phyloP scores from a whole-genome alignment of 1,284 basidiomycete species.

The Marasmius oreades region DNA sequence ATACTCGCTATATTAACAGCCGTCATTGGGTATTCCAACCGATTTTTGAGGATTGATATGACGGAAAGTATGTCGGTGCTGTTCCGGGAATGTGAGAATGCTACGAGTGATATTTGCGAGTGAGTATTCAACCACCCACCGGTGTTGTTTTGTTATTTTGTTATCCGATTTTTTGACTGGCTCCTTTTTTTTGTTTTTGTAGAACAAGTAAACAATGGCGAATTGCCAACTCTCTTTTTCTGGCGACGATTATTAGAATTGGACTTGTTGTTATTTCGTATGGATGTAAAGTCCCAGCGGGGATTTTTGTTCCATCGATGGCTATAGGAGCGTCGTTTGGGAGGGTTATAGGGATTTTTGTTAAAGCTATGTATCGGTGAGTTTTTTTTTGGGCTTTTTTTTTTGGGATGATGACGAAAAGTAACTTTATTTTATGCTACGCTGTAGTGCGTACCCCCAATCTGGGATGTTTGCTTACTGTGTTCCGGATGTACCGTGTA shows the following conservation, averaged over 20 bases:
- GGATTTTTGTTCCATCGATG: conserved; percentile 98
- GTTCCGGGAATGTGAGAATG: conserved; percentile 95
- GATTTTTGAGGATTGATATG: conserved; percentile 97
- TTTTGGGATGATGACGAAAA: too few species aligned
- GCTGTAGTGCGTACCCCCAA: conserved; percentile 77
- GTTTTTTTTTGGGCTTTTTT: too few species aligned
- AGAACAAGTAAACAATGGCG: conserved; percentile 92
- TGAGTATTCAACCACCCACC: conserved; percentile 39
- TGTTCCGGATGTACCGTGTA: conserved; percentile 90
- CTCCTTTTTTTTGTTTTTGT: conserved; percentile 5
- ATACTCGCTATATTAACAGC: conserved; percentile 86
- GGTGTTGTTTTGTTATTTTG: conserved; percentile 2
- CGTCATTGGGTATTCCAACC: conserved; percentile 91
- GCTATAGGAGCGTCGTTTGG: conserved; percentile 96
- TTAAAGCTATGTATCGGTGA: conserved; percentile 88
- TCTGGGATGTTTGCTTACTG: conserved; percentile 90
- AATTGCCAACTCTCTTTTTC: conserved; percentile 88
- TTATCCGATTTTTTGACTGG: too few species aligned
- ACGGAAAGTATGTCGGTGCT: conserved; percentile 96
- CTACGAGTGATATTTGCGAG: conserved; percentile 93
- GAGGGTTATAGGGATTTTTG: conserved; percentile 91
- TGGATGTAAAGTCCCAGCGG: conserved; percentile 95
- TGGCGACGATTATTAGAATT: conserved; percentile 88
- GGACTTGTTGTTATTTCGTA: conserved; percentile 91
- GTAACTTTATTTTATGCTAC: too few species aligned